These are phyloP conservation scores for Clathrospora elynae DNA, from an alignment of 2,329 filamentous ascomycete species.

Conservation along the genomic window DNA sequence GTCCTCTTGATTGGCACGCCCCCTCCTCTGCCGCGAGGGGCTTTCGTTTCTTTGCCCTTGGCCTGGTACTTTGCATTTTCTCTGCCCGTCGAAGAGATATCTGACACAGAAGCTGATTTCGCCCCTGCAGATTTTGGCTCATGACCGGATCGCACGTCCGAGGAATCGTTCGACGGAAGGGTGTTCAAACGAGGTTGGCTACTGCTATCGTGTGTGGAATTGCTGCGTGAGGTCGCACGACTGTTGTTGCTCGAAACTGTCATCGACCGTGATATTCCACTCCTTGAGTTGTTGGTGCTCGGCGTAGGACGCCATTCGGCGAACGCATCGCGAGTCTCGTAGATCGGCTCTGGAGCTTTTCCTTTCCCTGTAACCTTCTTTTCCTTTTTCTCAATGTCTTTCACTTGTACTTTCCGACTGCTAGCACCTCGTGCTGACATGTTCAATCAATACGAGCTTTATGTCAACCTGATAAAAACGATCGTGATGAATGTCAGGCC, in stretches of 20 bases:
- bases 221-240: slow-evolving; percentile 37
- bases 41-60: slow-evolving; percentile 48
- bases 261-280: slow-evolving; percentile 31
- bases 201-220: slow-evolving; percentile 31
- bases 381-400: slow-evolving; percentile 49
- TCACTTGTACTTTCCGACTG: slow-evolving; percentile 48
- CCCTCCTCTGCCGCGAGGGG: slow-evolving; percentile 47
- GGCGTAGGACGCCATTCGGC: slow-evolving; percentile 37
- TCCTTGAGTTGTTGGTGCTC: slow-evolving; percentile 24
- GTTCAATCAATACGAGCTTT: slow-evolving; percentile 2
- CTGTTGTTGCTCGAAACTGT: slow-evolving; percentile 40
- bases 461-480: neutral
- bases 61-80: slow-evolving; percentile 43
- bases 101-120: slow-evolving; percentile 35
- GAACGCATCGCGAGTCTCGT: slow-evolving; percentile 35
- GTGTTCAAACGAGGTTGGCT: slow-evolving; percentile 27
- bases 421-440: slow-evolving; percentile 51
- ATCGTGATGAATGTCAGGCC: too few species aligned
- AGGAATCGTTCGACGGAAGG: slow-evolving; percentile 32
- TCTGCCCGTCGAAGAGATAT: slow-evolving; percentile 35
- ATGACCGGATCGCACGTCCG: slow-evolving; percentile 17
- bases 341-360: slow-evolving; percentile 31
- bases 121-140: slow-evolving; percentile 30
- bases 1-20: slow-evolving; percentile 46
- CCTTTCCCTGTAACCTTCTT: slow-evolving; percentile 44